Conservation (phyloP, 352 stramenopile genomes). For the Phytophthora fragariaefolia region DNA sequence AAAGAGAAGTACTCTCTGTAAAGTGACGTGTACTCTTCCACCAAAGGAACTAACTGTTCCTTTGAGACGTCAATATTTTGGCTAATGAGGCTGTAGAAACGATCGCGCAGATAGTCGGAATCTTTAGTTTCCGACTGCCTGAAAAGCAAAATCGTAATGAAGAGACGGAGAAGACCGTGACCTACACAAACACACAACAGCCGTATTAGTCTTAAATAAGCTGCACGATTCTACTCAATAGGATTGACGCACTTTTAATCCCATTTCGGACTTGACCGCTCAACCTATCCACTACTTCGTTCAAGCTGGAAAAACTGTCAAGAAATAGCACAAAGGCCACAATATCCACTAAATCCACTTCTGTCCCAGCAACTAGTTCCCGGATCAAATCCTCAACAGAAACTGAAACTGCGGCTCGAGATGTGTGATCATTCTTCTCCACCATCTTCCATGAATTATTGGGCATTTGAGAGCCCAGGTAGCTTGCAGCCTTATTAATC, state of each 20-base stretch:
- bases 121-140: conserved; percentile 49
- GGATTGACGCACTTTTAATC: conserved; percentile 46
- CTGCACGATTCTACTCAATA: background rate
- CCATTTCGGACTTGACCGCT: conserved; percentile 51
- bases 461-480: conserved; percentile 39
- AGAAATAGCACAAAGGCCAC: conserved; percentile 77
- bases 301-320: conserved; percentile 70
- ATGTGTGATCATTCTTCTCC: conserved; percentile 16
- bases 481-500: conserved; percentile 34
- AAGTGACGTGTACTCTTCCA: conserved; percentile 62
- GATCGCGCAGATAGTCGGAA: conserved; percentile 44
- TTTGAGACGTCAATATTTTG: conserved; percentile 41
- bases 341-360: conserved; percentile 66
- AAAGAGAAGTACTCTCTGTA: conserved; percentile 65
- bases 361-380: conserved; percentile 38
- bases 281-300: conserved; percentile 65
- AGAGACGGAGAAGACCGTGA: conserved; percentile 64
- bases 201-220: conserved; percentile 5
- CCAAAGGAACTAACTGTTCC: conserved; percentile 35
- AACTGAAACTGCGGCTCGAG: conserved; percentile 13
- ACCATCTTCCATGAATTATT: conserved; percentile 39
- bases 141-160: conserved; percentile 66
- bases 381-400: conserved; percentile 48
- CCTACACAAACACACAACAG: conserved; percentile 31
- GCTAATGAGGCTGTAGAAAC: conserved; percentile 56